These are phyloP conservation scores for Annulohypoxylon bovei DNA, from an alignment of 495 filamentous ascomycete species.

Conservation along the genomic window DNA sequence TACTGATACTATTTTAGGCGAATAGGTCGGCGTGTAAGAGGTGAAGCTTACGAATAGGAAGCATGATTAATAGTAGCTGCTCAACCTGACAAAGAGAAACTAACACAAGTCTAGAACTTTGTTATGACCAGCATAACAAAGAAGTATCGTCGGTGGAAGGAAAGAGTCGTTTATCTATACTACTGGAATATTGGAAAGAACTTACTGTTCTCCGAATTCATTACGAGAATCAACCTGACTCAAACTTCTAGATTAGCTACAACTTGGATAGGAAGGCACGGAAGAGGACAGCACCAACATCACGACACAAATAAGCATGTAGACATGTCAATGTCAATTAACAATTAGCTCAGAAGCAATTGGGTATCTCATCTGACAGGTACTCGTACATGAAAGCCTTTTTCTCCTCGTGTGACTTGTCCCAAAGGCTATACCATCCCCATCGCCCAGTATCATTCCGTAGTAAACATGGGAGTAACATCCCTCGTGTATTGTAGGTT, in stretches of 20 bases:
- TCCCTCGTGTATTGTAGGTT: background rate
- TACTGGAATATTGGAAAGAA: background rate
- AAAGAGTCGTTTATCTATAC: background rate
- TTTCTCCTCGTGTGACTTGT: background rate
- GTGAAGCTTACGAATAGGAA: background rate
- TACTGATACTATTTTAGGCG: background rate
- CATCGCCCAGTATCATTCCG: background rate
- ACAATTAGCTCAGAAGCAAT: slow-evolving; percentile 16
- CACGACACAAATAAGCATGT: background rate
- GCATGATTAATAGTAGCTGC: too few species aligned
- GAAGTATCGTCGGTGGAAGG: background rate
- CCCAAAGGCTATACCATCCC: background rate
- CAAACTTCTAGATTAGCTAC: background rate
- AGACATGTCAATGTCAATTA: background rate
- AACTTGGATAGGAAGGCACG: background rate
- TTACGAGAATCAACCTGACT: background rate
- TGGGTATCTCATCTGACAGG: slow-evolving; percentile 30
- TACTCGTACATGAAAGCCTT: background rate
- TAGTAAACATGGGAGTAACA: background rate
- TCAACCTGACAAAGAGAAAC: background rate
- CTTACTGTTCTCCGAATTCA: background rate
- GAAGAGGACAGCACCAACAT: background rate
- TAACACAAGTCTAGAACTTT: background rate
- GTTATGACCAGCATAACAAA: background rate
- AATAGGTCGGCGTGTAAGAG: background rate